Conservation (phyloP, 2,329 filamentous ascomycete genomes). For the Fusarium oligoseptatum region DNA sequence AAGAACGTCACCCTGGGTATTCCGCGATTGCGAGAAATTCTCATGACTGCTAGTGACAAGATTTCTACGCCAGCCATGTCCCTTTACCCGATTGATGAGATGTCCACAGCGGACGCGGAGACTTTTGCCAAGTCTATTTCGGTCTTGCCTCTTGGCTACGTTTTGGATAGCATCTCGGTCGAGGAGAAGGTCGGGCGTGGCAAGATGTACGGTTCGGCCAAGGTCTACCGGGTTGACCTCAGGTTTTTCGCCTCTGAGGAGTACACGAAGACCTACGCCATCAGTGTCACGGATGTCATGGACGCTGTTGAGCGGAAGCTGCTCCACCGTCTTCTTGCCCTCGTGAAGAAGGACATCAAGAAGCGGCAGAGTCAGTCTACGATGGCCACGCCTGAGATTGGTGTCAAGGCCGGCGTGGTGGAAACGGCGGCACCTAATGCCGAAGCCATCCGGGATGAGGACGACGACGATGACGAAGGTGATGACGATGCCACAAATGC, state of each 20-base stretch:
- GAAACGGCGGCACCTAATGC: slow-evolving; percentile 60
- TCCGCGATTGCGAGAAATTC: slow-evolving; percentile 93
- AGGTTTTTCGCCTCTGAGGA: slow-evolving; percentile 88
- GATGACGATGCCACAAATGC: slow-evolving; percentile 83
- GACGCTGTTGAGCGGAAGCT: slow-evolving; percentile 85
- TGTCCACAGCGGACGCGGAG: slow-evolving; percentile 77
- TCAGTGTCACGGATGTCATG: slow-evolving; percentile 82
- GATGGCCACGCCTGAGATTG: slow-evolving; percentile 82
- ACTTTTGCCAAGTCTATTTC: slow-evolving; percentile 94
- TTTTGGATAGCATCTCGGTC: slow-evolving; percentile 85
- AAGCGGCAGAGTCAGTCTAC: slow-evolving; percentile 77
- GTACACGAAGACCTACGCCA: slow-evolving; percentile 88
- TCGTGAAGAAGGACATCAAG: slow-evolving; percentile 84
- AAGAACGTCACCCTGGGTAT: slow-evolving; percentile 99
- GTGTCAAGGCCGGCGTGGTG: slow-evolving; percentile 65
- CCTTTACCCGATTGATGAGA: slow-evolving; percentile 79
- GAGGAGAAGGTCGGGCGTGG: slow-evolving; percentile 84
- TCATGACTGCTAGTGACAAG: slow-evolving; percentile 93
- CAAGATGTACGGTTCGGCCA: slow-evolving; percentile 76
- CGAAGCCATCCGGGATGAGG: slow-evolving; percentile 53
- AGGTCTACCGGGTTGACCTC: slow-evolving; percentile 85
- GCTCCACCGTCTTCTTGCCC: slow-evolving; percentile 76
- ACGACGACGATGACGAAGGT: slow-evolving; percentile 74
- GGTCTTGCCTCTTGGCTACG: slow-evolving; percentile 83
- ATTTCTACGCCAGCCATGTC: slow-evolving; percentile 96